Evolutionary conservation across 495 filamentous ascomycete genomes (phyloP), one percentile per base, ranked within the genome.

Genomic region (Annulohypoxylon stygium): DNA sequence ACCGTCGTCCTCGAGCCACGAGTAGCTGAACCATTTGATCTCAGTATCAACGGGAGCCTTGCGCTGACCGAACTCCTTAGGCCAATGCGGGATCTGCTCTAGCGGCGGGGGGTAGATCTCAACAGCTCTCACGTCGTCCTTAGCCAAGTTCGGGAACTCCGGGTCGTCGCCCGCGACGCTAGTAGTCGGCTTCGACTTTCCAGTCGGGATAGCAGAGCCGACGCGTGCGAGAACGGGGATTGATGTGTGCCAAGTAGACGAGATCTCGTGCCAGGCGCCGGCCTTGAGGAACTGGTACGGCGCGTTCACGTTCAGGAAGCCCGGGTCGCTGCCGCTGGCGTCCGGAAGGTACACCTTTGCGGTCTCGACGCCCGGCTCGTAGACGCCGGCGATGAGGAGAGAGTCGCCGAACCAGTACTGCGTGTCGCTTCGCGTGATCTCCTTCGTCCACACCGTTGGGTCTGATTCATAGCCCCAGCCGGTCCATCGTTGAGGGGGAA

Each of bases 401-500:
- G 84, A 83, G 71, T 91, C 88, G 11, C 90, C 90, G 64, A 92
- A 86, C 90, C 90, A 92, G 81, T 89, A 92, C 72, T 92, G 89
- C 30, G 86, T 85, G 41, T 92, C 90, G 12, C 89, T 89, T 2
- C 82, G 80, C 59, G 88, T 80, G 4, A 84, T 57, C 63, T 84
- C 83, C 33, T 74, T 80, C 4, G 76, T 86, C 90, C 90, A 92
- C 2, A 92, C 87, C 65, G 85, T 86, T 0, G 87, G 82, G 67
- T 92, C 90, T 12, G 77, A 79, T 76, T 91, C 90, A 72, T 89
- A 91, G 25, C 90, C 89, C 88, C 89, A 90, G 11, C 90, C 90
- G 2, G 86, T 84, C 90, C 90, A 92, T 64, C 90, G 83, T 71
- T 92, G 90, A 7, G 88, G 86, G 16, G 90, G 88, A 1, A 83